These are phyloP conservation scores for Kazachstania taianensis DNA, from an alignment of 805 yeast genomes.

Conservation along the genomic window DNA sequence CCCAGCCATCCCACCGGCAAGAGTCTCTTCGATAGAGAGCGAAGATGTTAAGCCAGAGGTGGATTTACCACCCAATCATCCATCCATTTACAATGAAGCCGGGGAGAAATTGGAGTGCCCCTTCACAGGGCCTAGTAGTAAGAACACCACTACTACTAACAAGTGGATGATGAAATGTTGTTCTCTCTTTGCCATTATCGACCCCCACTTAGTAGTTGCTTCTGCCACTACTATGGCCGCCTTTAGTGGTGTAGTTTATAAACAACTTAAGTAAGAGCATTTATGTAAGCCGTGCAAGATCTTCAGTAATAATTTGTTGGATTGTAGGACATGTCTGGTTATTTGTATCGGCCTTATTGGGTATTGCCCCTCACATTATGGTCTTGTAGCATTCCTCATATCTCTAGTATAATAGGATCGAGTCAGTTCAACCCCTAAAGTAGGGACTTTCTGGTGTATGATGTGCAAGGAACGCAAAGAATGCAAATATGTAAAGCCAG, in stretches of 20 bases:
- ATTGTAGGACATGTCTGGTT: no score
- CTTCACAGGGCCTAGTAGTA: conserved; percentile 2
- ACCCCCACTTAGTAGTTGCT: conserved; percentile 4
- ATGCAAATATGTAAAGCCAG: no score
- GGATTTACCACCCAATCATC: conserved; percentile 11
- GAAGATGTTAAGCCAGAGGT: conserved; percentile 1
- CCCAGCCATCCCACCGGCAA: no score
- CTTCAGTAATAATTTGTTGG: no score
- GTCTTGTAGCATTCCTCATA: no score
- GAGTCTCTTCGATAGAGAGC: neutral
- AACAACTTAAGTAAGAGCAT: neutral
- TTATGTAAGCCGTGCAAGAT: no score
- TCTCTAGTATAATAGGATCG: no score
- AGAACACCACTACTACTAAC: neutral
- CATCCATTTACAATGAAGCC: conserved; percentile 6
- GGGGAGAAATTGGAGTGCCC: conserved; percentile 11
- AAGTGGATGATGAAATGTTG: neutral
- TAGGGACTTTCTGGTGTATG: no score
- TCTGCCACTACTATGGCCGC: conserved; percentile 2
- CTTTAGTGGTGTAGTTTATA: conserved; percentile 1
- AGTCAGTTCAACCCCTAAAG: no score
- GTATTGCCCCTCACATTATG: no score
- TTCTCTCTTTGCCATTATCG: conserved; percentile 1
- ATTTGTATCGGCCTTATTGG: no score
- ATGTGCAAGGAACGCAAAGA: no score